These are phyloP conservation scores for Blastobotrys raffinosifermentans DNA, from an alignment of 1,139 yeast genomes.

Conservation along the genomic window DNA sequence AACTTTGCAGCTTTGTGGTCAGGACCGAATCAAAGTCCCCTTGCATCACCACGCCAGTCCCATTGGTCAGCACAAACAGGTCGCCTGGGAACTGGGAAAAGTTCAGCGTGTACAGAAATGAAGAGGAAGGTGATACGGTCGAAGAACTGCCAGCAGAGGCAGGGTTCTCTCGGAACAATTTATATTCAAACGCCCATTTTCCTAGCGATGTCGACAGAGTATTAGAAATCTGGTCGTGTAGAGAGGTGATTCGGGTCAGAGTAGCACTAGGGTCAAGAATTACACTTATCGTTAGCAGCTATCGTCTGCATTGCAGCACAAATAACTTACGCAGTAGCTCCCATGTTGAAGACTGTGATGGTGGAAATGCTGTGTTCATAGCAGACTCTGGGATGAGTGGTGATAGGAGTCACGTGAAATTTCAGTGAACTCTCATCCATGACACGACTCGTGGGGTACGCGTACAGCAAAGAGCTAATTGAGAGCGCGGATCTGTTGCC, in stretches of 20 bases:
- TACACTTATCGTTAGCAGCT: conserved; percentile 33
- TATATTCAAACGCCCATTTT: conserved; percentile 59
- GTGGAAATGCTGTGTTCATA: not conserved
- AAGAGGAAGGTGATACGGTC: conserved; percentile 8
- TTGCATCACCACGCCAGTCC: conserved; percentile 26
- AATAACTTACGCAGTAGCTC: conserved; percentile 15
- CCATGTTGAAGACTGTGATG: conserved; percentile 8
- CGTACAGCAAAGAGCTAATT: conserved; percentile 29
- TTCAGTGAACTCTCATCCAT: not conserved
- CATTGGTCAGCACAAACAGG: conserved; percentile 48
- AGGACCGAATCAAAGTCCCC: conserved; percentile 30
- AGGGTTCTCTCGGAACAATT: conserved; percentile 56
- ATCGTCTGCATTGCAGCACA: not conserved
- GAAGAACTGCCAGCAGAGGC: conserved; percentile 20
- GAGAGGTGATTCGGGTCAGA: conserved; percentile 58
- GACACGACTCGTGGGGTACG: conserved; percentile 24
- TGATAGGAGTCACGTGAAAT: not conserved
- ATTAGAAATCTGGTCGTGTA: conserved; percentile 62
- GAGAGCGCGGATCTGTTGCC: conserved; percentile 44
- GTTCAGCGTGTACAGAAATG: conserved; percentile 50
- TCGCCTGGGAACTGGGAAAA: conserved; percentile 50
- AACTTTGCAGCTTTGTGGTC: conserved; percentile 54
- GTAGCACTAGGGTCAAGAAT: conserved; percentile 50
- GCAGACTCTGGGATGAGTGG: not conserved
- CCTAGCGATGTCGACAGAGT: conserved; percentile 55